Evolutionary conservation across 1,139 yeast genomes (phyloP), one percentile per base, ranked within the genome.

Genomic region (Suhomyces choctaworum): DNA sequence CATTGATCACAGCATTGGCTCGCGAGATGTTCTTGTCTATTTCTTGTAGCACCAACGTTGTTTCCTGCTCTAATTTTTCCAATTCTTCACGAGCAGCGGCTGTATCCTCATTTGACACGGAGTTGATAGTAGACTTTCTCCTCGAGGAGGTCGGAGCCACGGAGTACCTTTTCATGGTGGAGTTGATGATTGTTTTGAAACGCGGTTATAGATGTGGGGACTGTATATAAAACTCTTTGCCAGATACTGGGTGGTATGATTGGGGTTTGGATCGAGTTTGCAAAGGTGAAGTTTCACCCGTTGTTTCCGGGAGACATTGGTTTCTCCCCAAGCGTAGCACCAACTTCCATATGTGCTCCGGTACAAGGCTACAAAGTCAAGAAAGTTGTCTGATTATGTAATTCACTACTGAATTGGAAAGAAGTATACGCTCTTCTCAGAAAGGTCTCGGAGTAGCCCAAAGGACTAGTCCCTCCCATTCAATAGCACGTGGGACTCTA

Each of bases 31-130:
- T 80, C 40, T 79, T 73, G 59, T 89, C 96, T 20, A 89, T 85
- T 41, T 81, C 83, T 56, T 87, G 96, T 33, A 89, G 62, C 2
- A 82, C 78, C 35, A 84, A 62, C 0, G 96, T 87, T 27, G 88
- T 85, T 50, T 81, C 85, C 55, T 86, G 95, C 50, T 89, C 96
- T 36, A 85, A 63, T 48, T 82, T 87, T 29, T 45, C 47, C 34
- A 84, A 63, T 47, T 82, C 86, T 36, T 43, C 45, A 11, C 46
- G 35, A 66, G 70, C 16, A 70, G 65, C 31, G 67, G 73, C 25
- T 59, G 55, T 40, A 26, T 55, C 57, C 26, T 50, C 46, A n/a
- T 31, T 39, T 22, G 34, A 16, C 13, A 34, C 25, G 14, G 47
- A 23, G 26, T 46, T 43, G 11, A 51, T 51, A 3, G 62, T 58